Evolutionary conservation across 2,329 filamentous ascomycete species (phyloP).

Genomic region (Fusarium newnesense): DNA sequence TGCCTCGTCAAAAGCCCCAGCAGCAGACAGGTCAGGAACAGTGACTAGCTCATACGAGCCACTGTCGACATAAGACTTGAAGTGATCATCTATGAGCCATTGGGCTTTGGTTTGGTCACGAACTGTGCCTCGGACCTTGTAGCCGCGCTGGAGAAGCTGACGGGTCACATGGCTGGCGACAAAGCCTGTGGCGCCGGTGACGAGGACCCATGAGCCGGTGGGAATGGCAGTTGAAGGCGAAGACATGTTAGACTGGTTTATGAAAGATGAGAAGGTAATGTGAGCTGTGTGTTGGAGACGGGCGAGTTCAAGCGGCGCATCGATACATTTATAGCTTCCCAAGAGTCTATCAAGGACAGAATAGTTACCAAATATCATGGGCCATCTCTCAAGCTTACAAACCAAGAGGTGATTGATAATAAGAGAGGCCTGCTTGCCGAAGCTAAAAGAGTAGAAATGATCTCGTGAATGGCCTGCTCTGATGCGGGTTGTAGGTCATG

Average conservation of each 20-base stretch:
- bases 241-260: not conserved
- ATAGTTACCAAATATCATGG: not conserved
- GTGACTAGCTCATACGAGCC: slow-evolving; percentile 51
- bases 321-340: not conserved
- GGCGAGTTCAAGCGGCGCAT: accelerated
- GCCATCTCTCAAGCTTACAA: not conserved
- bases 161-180: slow-evolving; percentile 55
- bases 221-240: slow-evolving; percentile 29
- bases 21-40: slow-evolving; percentile 51
- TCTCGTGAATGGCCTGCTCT: not conserved
- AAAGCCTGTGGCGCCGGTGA: slow-evolving; percentile 59
- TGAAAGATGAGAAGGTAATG: too few species aligned
- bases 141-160: slow-evolving; percentile 54
- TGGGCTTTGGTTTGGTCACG: slow-evolving; percentile 47
- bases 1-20: slow-evolving; percentile 50
- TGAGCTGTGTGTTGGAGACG: not conserved
- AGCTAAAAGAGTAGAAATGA: not conserved
- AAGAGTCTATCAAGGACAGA: not conserved
- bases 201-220: slow-evolving; percentile 50
- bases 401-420: not conserved
- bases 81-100: slow-evolving; percentile 49
- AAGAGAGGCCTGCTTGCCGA: accelerated
- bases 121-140: slow-evolving; percentile 57
- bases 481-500: not conserved
- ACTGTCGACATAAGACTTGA: slow-evolving; percentile 42